Evolutionary conservation across 2,329 filamentous ascomycete genomes (phyloP).

Genomic region (Lasiodiplodia sp.): DNA sequence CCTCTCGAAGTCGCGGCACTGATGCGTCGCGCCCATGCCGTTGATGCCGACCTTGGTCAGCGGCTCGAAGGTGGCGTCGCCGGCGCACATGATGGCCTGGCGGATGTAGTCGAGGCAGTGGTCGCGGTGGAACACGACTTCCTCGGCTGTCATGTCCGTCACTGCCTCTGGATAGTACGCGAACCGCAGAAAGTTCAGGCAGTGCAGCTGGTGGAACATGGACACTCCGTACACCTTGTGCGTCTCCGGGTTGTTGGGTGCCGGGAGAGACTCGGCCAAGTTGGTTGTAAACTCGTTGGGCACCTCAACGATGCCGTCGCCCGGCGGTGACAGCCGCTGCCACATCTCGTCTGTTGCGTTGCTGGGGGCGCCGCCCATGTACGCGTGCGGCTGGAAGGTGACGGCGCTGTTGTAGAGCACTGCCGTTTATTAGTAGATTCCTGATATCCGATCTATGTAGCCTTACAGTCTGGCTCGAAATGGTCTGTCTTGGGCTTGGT

Average conservation of each 20-base stretch:
- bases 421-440: background rate
- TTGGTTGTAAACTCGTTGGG: background rate
- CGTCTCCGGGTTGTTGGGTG: slow-evolving; percentile 1
- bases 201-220: slow-evolving; percentile 43
- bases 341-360: slow-evolving; percentile 10
- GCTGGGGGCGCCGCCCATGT: background rate
- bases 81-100: slow-evolving; percentile 30
- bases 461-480: slow-evolving; percentile 13
- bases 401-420: slow-evolving; percentile 4
- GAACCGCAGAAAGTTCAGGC: slow-evolving; percentile 45
- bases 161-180: slow-evolving; percentile 36
- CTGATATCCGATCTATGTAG: background rate
- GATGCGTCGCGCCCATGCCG: slow-evolving; percentile 17
- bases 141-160: background rate
- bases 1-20: slow-evolving; percentile 17
- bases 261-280: slow-evolving; percentile 1
- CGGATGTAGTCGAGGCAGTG: slow-evolving; percentile 32
- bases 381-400: slow-evolving; percentile 18
- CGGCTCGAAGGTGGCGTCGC: slow-evolving; percentile 29
- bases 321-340: slow-evolving; percentile 7
- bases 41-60: slow-evolving; percentile 5
- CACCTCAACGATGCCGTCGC: slow-evolving; percentile 16
- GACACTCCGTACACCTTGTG: slow-evolving; percentile 32
- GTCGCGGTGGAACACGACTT: slow-evolving; percentile 16
- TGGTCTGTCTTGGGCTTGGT: background rate